Evolutionary conservation across 192 early-diverging fungal genomes (phyloP).

Genomic region (Backusella liffmaniae): DNA sequence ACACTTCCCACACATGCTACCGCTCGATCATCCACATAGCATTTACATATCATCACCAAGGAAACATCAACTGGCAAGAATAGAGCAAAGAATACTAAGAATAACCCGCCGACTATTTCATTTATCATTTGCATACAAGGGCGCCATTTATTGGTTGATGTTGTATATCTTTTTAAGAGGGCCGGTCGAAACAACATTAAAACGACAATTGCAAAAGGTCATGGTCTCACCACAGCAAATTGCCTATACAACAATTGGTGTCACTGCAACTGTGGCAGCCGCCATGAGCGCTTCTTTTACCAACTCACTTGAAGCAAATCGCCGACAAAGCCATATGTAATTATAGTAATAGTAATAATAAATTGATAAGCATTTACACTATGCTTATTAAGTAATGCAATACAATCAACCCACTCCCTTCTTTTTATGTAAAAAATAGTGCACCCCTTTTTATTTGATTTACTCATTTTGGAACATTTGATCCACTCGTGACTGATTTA

Average conservation of each 20-base stretch:
- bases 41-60: constrained; percentile 24
- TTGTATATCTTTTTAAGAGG: constrained; percentile 31
- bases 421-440: no score
- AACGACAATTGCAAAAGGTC: constrained; percentile 11
- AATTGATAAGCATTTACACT: no score
- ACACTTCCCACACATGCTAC: constrained; percentile 33
- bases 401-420: no score
- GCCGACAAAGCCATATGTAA: background rate
- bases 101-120: constrained; percentile 19
- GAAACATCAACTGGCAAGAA: constrained; percentile 13
- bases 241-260: constrained; percentile 26
- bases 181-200: constrained; percentile 24
- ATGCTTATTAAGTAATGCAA: no score
- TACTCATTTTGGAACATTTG: no score
- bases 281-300: constrained; percentile 14
- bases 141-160: constrained; percentile 33
- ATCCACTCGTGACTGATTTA: background rate
- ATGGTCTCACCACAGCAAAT: constrained; percentile 8
- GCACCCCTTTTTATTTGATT: no score
- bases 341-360: background rate
- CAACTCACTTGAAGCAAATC: background rate
- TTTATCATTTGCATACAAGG: constrained; percentile 29
- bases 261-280: constrained; percentile 23
- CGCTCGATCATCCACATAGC: constrained; percentile 24
- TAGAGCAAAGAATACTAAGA: constrained; percentile 22